Evolutionary conservation across 257 asterid genomes (phyloP), one percentile per base, ranked within the genome.

Genomic region (Primulina tabacum): DNA sequence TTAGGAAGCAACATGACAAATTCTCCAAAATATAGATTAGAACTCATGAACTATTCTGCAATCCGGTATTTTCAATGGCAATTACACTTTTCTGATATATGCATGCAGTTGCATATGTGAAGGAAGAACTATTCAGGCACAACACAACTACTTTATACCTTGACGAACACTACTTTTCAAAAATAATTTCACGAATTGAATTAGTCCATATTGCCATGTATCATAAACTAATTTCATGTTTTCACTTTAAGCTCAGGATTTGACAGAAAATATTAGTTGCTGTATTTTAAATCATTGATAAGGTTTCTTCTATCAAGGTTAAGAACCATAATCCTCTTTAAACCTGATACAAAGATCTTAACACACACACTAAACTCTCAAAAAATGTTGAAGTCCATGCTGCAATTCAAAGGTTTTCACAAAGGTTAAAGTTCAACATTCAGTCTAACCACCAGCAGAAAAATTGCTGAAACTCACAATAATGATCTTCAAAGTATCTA

Each of bases 41-140:
- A 47, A 20, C 21, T 64, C 29, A 57, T 16, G 52, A 14, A 70
- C 29, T 20, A 69, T 59, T 68, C 20, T 38, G 47, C 30, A 12
- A 57, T 65, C 69, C 18, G n/a, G 64, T 10, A 47, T 9, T 60
- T 71, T 68, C 57, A 60, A 69, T 38, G 12, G 57, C 30, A 53
- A 29, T 38, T 30, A 68, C 18, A n/a, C 8, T 32, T 62, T 20
- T 30, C 56, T 16, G 18, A 52, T 10, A 67, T 60, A 9, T 16
- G 20, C 59, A 34, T 3, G 64, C 38, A n/a, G 66, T 33, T 62
- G 53, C 40, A n/a, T n/a, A 4, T 34, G 21, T 18, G 26, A 35
- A 64, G 56, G 55, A 47, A 62, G 20, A 53, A 12, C 20, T 37
- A 37, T 20, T 12, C 67, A 63, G 53, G 14, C 55, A 43, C 43